Evolutionary conservation across 768 basidiomycete species (phyloP), one percentile per base, ranked within the genome.

Genomic region (Pulveroboletus frians): DNA sequence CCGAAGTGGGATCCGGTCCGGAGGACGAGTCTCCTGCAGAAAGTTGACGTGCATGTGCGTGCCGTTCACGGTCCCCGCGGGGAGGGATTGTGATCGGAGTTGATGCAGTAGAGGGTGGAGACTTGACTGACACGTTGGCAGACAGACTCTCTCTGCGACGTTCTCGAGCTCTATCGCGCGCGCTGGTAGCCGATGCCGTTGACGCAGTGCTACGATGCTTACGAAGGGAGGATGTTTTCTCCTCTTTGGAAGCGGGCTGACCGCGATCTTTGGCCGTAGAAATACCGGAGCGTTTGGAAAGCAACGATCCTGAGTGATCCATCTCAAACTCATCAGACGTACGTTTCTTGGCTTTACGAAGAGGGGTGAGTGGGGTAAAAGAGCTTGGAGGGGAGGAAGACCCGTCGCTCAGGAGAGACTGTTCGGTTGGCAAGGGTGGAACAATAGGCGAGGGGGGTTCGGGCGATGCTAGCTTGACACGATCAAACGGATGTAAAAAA

Each of bases 261-360:
- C 41, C 53, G 6, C 60, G 61, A 26, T 67, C 68, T 49, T 58
- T 69, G 41, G 54, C 40, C 14, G 62, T 18, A n/a, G 71, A 64
- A 23, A 63, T 56, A 31, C 63, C 62, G 32, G 63, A 51, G 35
- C 72, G 74, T 58, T 83, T 85, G 9, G 79, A 76, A 13, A 80
- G 70, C 42, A 86, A 69, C 27, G 69, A 63, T 5, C 87, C 85
- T 7, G 78, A 70, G 46, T 88, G 79, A 60, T 90, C 88, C 72
- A 86, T 70, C 60, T 88, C 87, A 62, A 89, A 88, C 62, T 90
- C 88, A 46, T 88, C 88, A 2, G 88, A 90, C 0, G 84, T 83
- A 23, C 87, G 80, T 59, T 88, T 89, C 69, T 78, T 80, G 5
- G 85, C 76, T 50, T 77, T 81, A 32, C 80, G 78, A 9, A 69